Base-by-base conservation (phyloP, 768 basidiomycete genomes). In the Melanogaster broomeanus region DNA sequence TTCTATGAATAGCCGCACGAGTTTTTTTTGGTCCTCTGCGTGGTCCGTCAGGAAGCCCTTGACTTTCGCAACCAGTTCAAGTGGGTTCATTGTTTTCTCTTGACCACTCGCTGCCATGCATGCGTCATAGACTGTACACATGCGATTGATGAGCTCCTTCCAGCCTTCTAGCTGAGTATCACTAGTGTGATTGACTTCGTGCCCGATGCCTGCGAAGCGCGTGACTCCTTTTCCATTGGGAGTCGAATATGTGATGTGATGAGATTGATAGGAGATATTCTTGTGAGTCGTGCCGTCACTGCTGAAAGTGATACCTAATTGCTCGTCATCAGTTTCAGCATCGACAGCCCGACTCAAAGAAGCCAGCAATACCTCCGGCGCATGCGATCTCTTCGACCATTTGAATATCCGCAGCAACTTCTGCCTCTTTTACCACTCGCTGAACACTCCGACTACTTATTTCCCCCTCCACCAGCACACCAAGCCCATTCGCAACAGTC, bases 281-380 rank as follows among this genome's bases (percentile, higher is more conserved):
- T 57, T 55, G 42, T 64, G 55, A 4, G 62, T 57, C n/a, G 66
- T 69, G 18, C 67, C 63, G 34, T 69, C 60, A 24, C 58, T 57
- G 33, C 30, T 59, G 58, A 15, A 63, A 53, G 11, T 59, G 56
- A 42, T 64, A 21, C 40, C 40, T 62, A 28, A 28, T 5, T 28
- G 4, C 27, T 28, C 9, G 27, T 28, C 27, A 28, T 28, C 27
- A 28, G 27, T 28, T 28, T 5, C 27, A 28, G 27, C 27, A 28
- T 28, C 27, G 9, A n/a, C n/a, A n/a, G n/a, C n/a, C n/a, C n/a
- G 27, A 28, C 4, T 28, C 27, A 28, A 28, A 9, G 9, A 28
- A 28, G 27, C 27, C 27, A 28, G 4, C 4, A 28, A 9, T 19
- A 38, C 37, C 37, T 38, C n/a, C 19, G 7, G 8, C 37, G 13